A percentile compares a stretch with the other conserved stretches of the same genome.
These are phyloP conservation scores for Solanum phureja DNA, from an alignment of 257 asterid species.

Conservation along the genomic window DNA sequence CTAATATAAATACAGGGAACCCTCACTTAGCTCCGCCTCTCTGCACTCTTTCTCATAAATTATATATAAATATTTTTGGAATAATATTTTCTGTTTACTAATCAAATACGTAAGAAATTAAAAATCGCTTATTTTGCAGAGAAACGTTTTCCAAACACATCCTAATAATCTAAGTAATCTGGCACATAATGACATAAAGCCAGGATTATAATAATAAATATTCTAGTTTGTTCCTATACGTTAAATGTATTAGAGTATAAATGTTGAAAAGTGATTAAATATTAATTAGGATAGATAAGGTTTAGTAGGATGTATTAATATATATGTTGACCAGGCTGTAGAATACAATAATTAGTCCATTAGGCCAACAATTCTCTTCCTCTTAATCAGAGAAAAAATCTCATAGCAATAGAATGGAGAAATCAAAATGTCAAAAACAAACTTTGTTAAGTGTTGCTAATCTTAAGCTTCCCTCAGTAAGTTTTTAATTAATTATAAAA, in stretches of 20 bases:
- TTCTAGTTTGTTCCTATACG: not conserved
- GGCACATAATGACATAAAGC: too few relatives aligned
- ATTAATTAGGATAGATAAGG: not conserved
- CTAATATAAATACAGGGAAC: too few relatives aligned
- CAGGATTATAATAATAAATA: not conserved
- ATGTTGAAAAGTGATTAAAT: not conserved
- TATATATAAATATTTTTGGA: too few relatives aligned
- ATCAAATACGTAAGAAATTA: too few relatives aligned
- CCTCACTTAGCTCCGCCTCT: too few relatives aligned
- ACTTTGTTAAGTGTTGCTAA: constrained; percentile 14
- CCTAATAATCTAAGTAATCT: not conserved
- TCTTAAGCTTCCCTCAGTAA: constrained; percentile 13
- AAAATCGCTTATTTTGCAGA: not conserved
- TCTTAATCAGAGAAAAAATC: not conserved
- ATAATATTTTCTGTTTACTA: too few relatives aligned
- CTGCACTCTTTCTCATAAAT: too few relatives aligned
- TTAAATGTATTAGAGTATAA: not conserved
- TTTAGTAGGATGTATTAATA: not conserved
- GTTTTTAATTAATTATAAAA: not conserved
- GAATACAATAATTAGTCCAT: not conserved
- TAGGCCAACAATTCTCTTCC: not conserved
- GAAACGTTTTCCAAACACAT: not conserved
- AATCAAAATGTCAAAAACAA: not conserved
- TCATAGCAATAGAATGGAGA: constrained; percentile 1
- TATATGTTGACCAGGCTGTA: not conserved